Evolutionary conservation across 805 yeast species (phyloP), one percentile per base, ranked within the genome.

Genomic region (Cyberlindnera japonica): DNA sequence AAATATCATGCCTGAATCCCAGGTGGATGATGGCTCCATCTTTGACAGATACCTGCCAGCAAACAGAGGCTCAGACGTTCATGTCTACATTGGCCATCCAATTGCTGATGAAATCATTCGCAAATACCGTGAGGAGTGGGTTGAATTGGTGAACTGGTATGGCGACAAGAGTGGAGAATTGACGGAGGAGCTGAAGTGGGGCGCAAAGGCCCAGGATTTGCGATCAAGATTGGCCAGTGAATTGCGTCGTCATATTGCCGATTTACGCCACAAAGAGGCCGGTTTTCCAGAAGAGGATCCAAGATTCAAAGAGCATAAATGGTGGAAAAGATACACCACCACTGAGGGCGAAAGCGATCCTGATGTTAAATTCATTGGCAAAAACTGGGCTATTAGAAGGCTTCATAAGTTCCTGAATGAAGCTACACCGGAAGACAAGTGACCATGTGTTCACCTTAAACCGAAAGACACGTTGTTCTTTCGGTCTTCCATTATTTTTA

Each of bases 311-410:
- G 68, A 71, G 22, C 89, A 87, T 2, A 61, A 61, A 16, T 90
- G 83, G 69, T 90, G 98, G 98, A 75, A 68, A 49, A 60, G 65
- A 16, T 86, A 69, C 58, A 84, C 91, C 7, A 35, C 42, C 2
- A 61, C 81, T 3, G 86, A 81, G 61, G 95, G 95, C 10, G 63
- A 54, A 19, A 72, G 80, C 42, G 88, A 79, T 44, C 83, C 83
- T 0, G 84, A 78, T 40, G 74, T 86, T 17, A 63, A 77, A 50
- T 83, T 86, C 50, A 72, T 83, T 20, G 95, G 95, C 2, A 65
- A 79, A 54, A 86, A 86, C 57, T 85, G 95, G 93, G 95, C 95
- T 2, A 74, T 84, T 27, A 77, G 75, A 57, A 70, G 88, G 51
- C 71, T 80, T 34, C 95, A 85, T 57, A 68, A 68, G 10, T 63